Conservation (phyloP, 208 protist species). For the Willaertia magna region DNA sequence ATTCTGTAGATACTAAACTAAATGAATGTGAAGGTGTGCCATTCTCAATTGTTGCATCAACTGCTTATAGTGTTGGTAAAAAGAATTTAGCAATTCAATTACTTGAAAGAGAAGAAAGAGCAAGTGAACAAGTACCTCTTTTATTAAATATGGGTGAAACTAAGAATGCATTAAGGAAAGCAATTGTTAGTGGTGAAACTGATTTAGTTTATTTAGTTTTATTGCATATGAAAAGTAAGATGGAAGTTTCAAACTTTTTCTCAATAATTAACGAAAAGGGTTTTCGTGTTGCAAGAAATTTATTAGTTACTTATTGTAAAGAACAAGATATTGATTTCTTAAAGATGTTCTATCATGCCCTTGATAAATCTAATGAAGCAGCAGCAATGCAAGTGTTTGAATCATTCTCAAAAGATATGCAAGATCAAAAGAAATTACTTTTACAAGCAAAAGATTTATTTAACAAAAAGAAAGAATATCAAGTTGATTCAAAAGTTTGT, state of each 20-base stretch:
- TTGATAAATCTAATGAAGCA: not conserved
- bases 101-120: not conserved
- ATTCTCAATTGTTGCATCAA: slow-evolving; percentile 30
- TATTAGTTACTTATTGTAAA: slow-evolving; percentile 13
- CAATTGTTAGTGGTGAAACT: slow-evolving; percentile 21
- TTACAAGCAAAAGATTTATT: not conserved
- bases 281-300: not conserved
- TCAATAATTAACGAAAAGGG: not conserved
- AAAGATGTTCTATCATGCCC: not conserved
- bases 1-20: slow-evolving; percentile 36
- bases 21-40: slow-evolving; percentile 37
- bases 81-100: slow-evolving; percentile 9
- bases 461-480: not conserved
- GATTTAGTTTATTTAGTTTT: slow-evolving; percentile 19
- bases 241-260: not conserved
- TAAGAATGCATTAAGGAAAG: slow-evolving; percentile 22
- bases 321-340: slow-evolving; percentile 6
- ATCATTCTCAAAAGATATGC: not conserved
- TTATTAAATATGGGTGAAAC: slow-evolving; percentile 20
- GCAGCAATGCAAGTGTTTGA: not conserved
- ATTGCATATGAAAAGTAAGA: not conserved
- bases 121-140: slow-evolving; percentile 22
- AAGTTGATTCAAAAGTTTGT: not conserved
- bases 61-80: not conserved
- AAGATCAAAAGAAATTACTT: not conserved